A percentile compares a stretch with the other conserved stretches of the same genome.
Evolutionary conservation across 2,329 filamentous ascomycete species (phyloP).

Genomic region (Samsoniella hepiali): DNA sequence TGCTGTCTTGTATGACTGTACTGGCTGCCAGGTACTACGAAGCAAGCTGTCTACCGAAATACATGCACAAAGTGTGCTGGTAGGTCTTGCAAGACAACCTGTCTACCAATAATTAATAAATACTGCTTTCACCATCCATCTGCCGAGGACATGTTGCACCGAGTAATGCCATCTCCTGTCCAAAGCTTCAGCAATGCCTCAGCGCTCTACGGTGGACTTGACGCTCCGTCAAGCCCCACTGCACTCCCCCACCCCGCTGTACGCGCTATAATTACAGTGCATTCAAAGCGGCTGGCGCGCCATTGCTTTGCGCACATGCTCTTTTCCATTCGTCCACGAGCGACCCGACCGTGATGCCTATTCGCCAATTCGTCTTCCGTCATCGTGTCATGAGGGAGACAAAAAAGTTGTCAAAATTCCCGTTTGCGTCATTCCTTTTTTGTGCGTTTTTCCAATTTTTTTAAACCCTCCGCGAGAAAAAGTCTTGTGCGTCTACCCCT

Average conservation of each 20-base stretch:
- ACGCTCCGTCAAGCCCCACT: no score
- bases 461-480: neutral
- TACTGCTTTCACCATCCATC: no score
- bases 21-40: no score
- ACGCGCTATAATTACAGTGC: neutral
- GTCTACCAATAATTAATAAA: no score
- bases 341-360: neutral
- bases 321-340: slow-evolving; percentile 8
- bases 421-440: slow-evolving; percentile 1
- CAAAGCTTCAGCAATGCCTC: no score
- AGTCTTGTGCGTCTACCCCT: neutral
- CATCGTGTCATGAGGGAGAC: neutral
- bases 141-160: no score
- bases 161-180: no score
- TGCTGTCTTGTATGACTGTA: no score
- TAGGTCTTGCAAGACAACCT: no score
- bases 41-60: no score
- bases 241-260: neutral
- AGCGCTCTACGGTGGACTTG: no score
- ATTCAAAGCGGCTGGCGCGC: neutral
- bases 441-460: neutral
- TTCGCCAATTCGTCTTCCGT: neutral
- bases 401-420: neutral
- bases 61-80: no score
- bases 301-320: slow-evolving; percentile 9